Conservation (phyloP, 2,329 filamentous ascomycete genomes). For the Dothistroma pini region DNA sequence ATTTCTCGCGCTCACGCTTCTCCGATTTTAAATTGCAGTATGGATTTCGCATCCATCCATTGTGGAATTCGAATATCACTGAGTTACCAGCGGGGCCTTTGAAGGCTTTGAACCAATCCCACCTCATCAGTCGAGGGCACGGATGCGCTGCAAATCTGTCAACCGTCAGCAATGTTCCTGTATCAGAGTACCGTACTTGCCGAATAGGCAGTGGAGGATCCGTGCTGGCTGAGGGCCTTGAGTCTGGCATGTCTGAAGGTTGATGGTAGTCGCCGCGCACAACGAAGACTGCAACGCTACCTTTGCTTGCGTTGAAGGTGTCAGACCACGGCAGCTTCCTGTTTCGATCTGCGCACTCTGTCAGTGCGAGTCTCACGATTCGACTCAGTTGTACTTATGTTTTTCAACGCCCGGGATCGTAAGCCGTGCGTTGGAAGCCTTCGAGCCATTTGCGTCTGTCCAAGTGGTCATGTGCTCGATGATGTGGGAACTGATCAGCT, state of each 20-base stretch:
- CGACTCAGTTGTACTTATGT: no score
- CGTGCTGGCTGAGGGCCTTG: background rate
- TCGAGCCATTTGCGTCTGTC: background rate
- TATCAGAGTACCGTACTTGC: background rate
- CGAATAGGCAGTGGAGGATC: background rate
- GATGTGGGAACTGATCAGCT: background rate
- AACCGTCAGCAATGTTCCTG: background rate
- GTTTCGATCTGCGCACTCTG: background rate
- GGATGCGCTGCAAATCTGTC: background rate
- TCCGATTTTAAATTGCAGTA: background rate
- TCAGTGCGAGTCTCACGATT: no score
- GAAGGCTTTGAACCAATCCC: background rate
- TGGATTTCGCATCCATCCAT: background rate
- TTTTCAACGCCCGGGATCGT: background rate
- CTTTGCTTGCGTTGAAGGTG: background rate
- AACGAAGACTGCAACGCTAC: background rate
- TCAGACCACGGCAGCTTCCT: background rate
- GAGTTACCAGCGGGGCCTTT: background rate
- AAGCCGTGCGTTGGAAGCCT: background rate
- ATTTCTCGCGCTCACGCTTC: background rate
- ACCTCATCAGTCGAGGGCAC: no score
- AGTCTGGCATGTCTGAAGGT: background rate
- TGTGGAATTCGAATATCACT: background rate
- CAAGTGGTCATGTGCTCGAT: background rate
- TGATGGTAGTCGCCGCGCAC: background rate